Conservation (phyloP, 371 early-diverging fungal genomes). For the Haplosporangium sp. region DNA sequence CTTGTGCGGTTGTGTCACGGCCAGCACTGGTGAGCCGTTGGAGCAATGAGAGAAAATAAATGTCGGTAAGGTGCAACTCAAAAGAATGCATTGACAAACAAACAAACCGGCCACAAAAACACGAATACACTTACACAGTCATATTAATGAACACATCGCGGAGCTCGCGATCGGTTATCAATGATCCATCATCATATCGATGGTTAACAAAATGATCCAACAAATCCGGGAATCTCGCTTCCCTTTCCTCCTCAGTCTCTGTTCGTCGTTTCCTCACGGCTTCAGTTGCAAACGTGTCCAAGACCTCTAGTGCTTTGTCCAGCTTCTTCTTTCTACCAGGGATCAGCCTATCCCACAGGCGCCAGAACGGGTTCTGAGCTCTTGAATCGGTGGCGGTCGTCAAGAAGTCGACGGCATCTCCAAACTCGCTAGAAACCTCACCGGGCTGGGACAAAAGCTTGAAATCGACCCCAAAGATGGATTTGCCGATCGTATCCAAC, state of each 20-base stretch:
- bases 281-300: conserved; percentile 62
- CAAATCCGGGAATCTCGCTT: conserved; percentile 58
- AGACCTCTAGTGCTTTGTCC: conserved; percentile 57
- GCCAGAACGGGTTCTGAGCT: conserved; percentile 66
- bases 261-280: conserved; percentile 59
- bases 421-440: conserved; percentile 41
- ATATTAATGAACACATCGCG: conserved; percentile 78
- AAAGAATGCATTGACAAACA: not conserved
- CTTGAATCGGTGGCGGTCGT: conserved; percentile 58
- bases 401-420: conserved; percentile 61
- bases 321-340: conserved; percentile 38
- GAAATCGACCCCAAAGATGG: conserved; percentile 52
- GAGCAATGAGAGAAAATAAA: not conserved
- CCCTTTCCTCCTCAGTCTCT: conserved; percentile 56
- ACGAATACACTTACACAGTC: conserved; percentile 57
- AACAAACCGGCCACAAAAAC: not conserved
- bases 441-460: conserved; percentile 20
- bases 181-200: conserved; percentile 63
- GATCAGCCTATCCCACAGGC: conserved; percentile 53
- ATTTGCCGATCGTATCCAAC: conserved; percentile 67
- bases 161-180: conserved; percentile 62
- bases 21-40: conserved; percentile 18
- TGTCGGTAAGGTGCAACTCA: not conserved
- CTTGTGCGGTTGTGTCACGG: conserved; percentile 69
- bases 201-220: conserved; percentile 71